These are phyloP conservation scores for Massospora cicadina DNA, from an alignment of 371 early-diverging fungal species.

Conservation along the genomic window DNA sequence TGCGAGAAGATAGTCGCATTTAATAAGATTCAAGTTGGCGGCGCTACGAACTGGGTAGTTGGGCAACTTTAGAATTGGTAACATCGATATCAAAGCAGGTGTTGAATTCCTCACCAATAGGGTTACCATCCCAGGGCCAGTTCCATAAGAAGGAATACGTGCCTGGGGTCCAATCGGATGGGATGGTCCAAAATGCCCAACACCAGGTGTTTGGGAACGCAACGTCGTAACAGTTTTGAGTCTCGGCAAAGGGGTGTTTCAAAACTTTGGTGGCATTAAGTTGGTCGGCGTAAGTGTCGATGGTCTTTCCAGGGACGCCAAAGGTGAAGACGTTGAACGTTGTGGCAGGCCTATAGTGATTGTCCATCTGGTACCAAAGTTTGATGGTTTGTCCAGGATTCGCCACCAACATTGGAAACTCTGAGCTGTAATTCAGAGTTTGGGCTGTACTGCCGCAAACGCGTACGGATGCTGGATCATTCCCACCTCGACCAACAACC, in stretches of 20 bases:
- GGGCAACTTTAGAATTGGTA: too few relatives aligned
- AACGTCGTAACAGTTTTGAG: constrained; percentile 16
- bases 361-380: constrained; percentile 28
- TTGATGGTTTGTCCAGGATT: constrained; percentile 24
- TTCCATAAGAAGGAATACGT: constrained; percentile 27
- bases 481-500: constrained; percentile 13
- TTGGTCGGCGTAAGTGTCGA: constrained; percentile 17
- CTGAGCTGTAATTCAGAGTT: constrained; percentile 14
- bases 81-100: constrained; percentile 33
- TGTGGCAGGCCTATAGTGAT: constrained; percentile 22
- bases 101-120: constrained; percentile 33
- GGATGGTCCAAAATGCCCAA: constrained; percentile 23
- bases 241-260: constrained; percentile 17
- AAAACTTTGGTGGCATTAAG: constrained; percentile 13
- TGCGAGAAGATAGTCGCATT: too few relatives aligned
- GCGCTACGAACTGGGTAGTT: too few relatives aligned
- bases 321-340: constrained; percentile 21
- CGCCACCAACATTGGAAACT: constrained; percentile 21
- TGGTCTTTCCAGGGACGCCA: constrained; percentile 15
- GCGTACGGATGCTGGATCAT: constrained; percentile 21
- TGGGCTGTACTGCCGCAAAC: constrained; percentile 12
- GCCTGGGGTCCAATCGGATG: constrained; percentile 20
- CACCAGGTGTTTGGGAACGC: constrained; percentile 24
- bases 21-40: too few relatives aligned
- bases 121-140: constrained; percentile 33